A percentile compares a stretch with the other conserved stretches of the same genome.
phyloP scores from a whole-genome alignment of 441 rosid genomes.

The Lepidium campestre region DNA sequence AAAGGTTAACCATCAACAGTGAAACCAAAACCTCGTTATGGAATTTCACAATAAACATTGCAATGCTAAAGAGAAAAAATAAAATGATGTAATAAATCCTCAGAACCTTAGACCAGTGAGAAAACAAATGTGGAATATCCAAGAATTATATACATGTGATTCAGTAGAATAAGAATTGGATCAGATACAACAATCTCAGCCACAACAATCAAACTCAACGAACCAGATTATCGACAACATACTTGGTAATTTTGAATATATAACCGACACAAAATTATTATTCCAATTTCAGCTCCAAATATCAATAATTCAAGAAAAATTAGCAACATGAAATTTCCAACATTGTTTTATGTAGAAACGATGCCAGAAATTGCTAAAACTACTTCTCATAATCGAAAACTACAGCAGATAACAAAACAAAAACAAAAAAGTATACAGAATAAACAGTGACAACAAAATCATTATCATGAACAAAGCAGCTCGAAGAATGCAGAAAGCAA shows the following conservation, averaged over 20 bases:
- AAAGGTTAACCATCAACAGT: background rate
- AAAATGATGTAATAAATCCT: background rate
- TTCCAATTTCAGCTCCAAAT: constrained; percentile 5
- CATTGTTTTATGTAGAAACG: background rate
- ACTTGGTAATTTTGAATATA: background rate
- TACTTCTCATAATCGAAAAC: background rate
- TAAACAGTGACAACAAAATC: background rate
- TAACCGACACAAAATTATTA: background rate
- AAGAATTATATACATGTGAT: background rate
- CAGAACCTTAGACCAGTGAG: background rate
- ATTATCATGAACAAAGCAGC: constrained; percentile 6
- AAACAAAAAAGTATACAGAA: background rate
- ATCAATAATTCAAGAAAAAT: background rate
- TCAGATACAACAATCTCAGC: background rate
- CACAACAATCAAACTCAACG: background rate
- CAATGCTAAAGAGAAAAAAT: background rate
- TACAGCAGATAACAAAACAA: background rate
- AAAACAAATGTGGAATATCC: background rate
- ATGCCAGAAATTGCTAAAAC: constrained; percentile 12
- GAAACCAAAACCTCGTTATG: background rate
- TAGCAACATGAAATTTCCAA: background rate
- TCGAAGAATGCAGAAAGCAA: constrained; percentile 2
- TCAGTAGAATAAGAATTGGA: background rate
- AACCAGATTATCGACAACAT: constrained; percentile 3
- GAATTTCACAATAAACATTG: background rate